Percentiles rank a stretch among this genome's conserved stretches.
phyloP scores from a whole-genome alignment of 345 rosid species.

The Aquilaria yunnanensis region DNA sequence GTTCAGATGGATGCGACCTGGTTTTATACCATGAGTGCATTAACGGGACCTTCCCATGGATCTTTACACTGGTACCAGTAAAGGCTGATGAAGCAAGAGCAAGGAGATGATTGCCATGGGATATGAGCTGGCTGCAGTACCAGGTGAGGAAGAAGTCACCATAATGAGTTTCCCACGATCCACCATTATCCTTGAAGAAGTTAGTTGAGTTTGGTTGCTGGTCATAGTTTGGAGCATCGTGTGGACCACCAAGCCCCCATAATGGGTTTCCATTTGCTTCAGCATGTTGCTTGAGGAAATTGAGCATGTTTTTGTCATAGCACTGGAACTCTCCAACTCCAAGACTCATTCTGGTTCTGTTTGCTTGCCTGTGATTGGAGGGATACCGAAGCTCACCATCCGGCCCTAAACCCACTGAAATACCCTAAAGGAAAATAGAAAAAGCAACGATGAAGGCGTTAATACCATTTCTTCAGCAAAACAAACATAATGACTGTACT shows the following conservation, averaged over 20 bases:
- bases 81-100: conserved; percentile 57
- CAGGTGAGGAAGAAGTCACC: conserved; percentile 87
- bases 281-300: conserved; percentile 56
- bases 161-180: conserved; percentile 83
- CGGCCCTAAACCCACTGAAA: conserved; percentile 84
- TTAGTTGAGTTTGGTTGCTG: conserved; percentile 37
- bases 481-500: background rate
- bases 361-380: conserved; percentile 32
- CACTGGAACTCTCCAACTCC: conserved; percentile 93
- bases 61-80: conserved; percentile 23
- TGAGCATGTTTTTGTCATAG: conserved; percentile 75
- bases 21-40: conserved; percentile 69
- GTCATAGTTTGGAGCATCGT: conserved; percentile 63
- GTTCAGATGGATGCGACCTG: conserved; percentile 60
- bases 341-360: conserved; percentile 16
- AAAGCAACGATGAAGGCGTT: conserved; percentile 8
- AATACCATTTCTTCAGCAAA: background rate
- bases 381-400: conserved; percentile 87
- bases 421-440: conserved; percentile 45
- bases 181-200: conserved; percentile 71
- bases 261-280: conserved; percentile 65
- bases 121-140: conserved; percentile 63
- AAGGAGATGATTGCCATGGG: conserved; percentile 70
- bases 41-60: conserved; percentile 65
- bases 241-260: conserved; percentile 96